Evolutionary conservation across 768 basidiomycete species (phyloP).

Genomic region (Tremella mesenterica): DNA sequence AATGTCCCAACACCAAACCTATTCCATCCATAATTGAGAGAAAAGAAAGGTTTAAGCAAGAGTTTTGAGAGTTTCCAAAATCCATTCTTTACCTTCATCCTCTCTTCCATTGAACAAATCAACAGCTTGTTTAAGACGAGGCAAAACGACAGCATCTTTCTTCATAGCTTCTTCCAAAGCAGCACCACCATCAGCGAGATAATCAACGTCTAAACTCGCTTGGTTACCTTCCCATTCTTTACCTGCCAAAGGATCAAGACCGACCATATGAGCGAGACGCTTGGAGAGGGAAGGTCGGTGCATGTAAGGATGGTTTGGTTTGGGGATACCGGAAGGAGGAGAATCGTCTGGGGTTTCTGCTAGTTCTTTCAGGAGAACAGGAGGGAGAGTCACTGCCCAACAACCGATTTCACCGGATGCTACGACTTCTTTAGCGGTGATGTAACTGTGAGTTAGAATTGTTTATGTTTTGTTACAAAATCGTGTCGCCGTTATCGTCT

Average conservation of each 20-base stretch:
- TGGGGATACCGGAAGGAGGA: constrained; percentile 1
- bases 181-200: constrained; percentile 9
- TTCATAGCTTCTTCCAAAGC: constrained; percentile 14
- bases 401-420: constrained; percentile 9
- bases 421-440: constrained; percentile 14
- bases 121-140: constrained; percentile 13
- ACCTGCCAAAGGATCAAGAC: constrained; percentile 8
- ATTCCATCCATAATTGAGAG: too few relatives aligned
- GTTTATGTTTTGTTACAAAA: neutral
- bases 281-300: neutral
- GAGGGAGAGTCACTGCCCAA: constrained; percentile 8
- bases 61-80: neutral
- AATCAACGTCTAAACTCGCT: constrained; percentile 2
- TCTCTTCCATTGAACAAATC: constrained; percentile 8
- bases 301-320: constrained; percentile 4
- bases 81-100: neutral
- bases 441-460: too few relatives aligned
- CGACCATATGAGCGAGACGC: constrained; percentile 1
- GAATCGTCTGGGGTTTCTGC: constrained; percentile 6
- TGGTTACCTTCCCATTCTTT: constrained; percentile 1
- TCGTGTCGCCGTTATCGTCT: too few relatives aligned
- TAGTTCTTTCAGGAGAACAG: constrained; percentile 8
- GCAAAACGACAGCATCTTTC: constrained; percentile 5
- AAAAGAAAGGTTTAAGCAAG: too few relatives aligned
- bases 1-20: too few relatives aligned